Percentiles rank a stretch among this genome's conserved stretches.
These are phyloP conservation scores for Colletotrichum gloeosporioides DNA, from an alignment of 2,329 filamentous ascomycete species.

Conservation along the genomic window DNA sequence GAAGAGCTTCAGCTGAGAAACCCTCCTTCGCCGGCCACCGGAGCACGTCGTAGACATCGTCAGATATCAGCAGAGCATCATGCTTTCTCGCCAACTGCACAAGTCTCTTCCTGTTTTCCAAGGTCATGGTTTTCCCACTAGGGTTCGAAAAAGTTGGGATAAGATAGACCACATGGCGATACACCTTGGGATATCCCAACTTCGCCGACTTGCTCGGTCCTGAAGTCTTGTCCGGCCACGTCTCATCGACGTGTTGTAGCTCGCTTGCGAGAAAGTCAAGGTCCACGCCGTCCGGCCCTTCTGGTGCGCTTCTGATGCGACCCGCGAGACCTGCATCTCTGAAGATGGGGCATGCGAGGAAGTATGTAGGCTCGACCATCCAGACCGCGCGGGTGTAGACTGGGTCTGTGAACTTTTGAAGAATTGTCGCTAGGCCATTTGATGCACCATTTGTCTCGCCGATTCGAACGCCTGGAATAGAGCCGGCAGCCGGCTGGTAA, in stretches of 20 bases:
- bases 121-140: constrained; percentile 80
- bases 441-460: constrained; percentile 85
- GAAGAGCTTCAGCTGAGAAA: constrained; percentile 31
- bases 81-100: constrained; percentile 76
- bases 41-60: constrained; percentile 94
- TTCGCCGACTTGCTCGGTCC: neutral
- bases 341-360: constrained; percentile 74
- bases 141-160: constrained; percentile 92
- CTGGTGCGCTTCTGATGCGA: constrained; percentile 71
- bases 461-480: constrained; percentile 61
- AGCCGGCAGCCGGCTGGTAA: constrained; percentile 46
- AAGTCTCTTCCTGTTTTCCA: constrained; percentile 69
- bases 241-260: constrained; percentile 33
- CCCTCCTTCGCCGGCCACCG: constrained; percentile 64
- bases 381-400: constrained; percentile 76
- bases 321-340: constrained; percentile 30
- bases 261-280: constrained; percentile 60
- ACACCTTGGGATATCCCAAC: constrained; percentile 69
- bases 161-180: constrained; percentile 85
- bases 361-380: constrained; percentile 83
- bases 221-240: neutral
- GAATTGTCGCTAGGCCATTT: constrained; percentile 78
- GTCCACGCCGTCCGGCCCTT: constrained; percentile 80
- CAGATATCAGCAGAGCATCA: constrained; percentile 81
- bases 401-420: constrained; percentile 84